Evolutionary conservation across 2,329 filamentous ascomycete genomes (phyloP).

Genomic region (Fusarium neocosmosporiellum): DNA sequence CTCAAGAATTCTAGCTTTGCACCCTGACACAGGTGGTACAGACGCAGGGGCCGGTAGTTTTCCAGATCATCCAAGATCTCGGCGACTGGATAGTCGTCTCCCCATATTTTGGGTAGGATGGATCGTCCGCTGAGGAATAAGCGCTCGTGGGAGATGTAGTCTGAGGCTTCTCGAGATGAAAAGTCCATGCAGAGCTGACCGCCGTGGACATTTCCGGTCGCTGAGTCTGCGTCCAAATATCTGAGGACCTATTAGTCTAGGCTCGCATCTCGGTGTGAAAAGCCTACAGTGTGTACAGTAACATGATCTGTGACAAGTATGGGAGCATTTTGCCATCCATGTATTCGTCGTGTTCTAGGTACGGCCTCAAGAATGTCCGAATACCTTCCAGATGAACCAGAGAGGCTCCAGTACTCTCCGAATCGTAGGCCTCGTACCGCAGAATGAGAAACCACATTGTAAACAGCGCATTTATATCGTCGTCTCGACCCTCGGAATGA

Average conservation of each 20-base stretch:
- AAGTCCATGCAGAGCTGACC: slow-evolving; percentile 35
- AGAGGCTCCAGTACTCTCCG: slow-evolving; percentile 23
- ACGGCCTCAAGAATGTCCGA: slow-evolving; percentile 27
- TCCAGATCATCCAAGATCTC: slow-evolving; percentile 37
- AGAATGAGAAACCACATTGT: slow-evolving; percentile 40
- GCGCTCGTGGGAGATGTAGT: slow-evolving; percentile 38
- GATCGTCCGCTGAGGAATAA: slow-evolving; percentile 32
- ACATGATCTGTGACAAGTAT: slow-evolving; percentile 32
- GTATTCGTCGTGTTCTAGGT: slow-evolving; percentile 12
- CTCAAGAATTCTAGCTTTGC: slow-evolving; percentile 33
- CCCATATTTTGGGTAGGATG: slow-evolving; percentile 37
- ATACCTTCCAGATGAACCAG: slow-evolving; percentile 35
- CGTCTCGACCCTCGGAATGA: neutral
- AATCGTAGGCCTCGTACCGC: slow-evolving; percentile 30
- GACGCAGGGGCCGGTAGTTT: slow-evolving; percentile 32
- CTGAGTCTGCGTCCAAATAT: slow-evolving; percentile 37
- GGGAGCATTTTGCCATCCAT: slow-evolving; percentile 12
- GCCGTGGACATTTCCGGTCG: slow-evolving; percentile 22
- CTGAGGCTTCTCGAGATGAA: slow-evolving; percentile 29
- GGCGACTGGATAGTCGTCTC: slow-evolving; percentile 27
- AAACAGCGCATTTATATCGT: slow-evolving; percentile 34
- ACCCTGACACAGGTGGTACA: slow-evolving; percentile 33
- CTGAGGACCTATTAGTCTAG: neutral
- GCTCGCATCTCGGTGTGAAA: fast-evolving
- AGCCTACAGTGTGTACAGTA: slow-evolving; percentile 30